Base-by-base conservation (phyloP, 768 basidiomycete genomes). In the Lentinula edodes region DNA sequence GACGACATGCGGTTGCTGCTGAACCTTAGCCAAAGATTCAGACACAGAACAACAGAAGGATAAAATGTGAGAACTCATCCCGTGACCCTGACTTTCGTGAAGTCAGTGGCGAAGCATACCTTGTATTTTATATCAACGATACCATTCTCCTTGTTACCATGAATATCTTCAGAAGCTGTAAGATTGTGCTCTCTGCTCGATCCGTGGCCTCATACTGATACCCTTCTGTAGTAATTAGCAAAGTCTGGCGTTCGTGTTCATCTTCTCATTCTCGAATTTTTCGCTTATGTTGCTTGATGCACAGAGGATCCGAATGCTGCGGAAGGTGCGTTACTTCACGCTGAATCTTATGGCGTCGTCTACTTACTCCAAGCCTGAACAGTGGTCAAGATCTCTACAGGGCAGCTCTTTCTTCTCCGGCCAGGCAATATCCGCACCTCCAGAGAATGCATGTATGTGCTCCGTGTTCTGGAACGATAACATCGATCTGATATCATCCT, bases 401-500 rank as follows among this genome's bases (percentile, higher is more conserved):
- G 96, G 2, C 90, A 93, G 72, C 84, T 99, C 28, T 95, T 88
- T 75, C 87, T 98, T 60, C 88, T 95, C 58, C 85, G 96, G 42
- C 91, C 94, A 43, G 94, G 92, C 58, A 91, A 90, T 67, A 88
- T 97, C 67, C 90, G 95, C 62, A 89, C 92, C 20, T 91, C 91
- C 20, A 79, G 95, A 67, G 96, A 98, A 80, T 98, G 96, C 93
- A 97, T 98, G 95, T 97, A 70, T 65, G 93, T 78, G 34, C 34
- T 62, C 57, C 6, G 39, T 8, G 32, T n/a, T 35, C 54, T 42
- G 35, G 34, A 41, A 23, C 53, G 52, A 20, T 36, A 20, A 51
- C 35, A 28, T 43, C 55, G 63, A 10, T 66, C 55, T 63, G 8
- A 61, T 56, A 2, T 32, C 13, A 58, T 23, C 15, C 58, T 42